Percentiles rank a stretch among this genome's conserved stretches.
Evolutionary conservation across 495 filamentous ascomycete genomes (phyloP).

Genomic region (Evernia prunastri): DNA sequence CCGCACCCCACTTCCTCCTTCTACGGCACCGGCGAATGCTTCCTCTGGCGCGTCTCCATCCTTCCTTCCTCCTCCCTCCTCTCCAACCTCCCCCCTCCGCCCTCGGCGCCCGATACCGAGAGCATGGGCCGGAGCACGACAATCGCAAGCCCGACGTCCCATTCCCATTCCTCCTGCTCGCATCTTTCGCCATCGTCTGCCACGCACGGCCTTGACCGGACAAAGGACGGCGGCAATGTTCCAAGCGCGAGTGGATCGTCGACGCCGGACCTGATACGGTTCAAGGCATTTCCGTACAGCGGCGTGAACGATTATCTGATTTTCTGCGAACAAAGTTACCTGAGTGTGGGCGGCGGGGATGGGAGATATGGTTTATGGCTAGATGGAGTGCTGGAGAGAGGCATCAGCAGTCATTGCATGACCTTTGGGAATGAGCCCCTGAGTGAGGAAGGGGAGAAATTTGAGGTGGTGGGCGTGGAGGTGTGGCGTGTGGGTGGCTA

Average conservation of each 20-base stretch:
- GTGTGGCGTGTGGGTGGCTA: slow-evolving; percentile 66
- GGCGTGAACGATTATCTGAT: slow-evolving; percentile 96
- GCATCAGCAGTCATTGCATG: slow-evolving; percentile 70
- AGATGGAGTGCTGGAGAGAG: slow-evolving; percentile 78
- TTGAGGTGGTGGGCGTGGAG: slow-evolving; percentile 86
- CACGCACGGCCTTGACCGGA: background rate
- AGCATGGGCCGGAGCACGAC: slow-evolving; percentile 72
- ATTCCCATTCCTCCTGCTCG: slow-evolving; percentile 31
- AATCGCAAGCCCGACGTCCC: slow-evolving; percentile 33
- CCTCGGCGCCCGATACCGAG: slow-evolving; percentile 54
- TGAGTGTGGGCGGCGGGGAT: slow-evolving; percentile 83
- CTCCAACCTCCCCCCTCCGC: slow-evolving; percentile 56
- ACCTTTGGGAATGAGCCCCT: slow-evolving; percentile 95
- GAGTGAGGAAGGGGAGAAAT: slow-evolving; percentile 91
- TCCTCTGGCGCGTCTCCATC: slow-evolving; percentile 83
- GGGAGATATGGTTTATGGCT: slow-evolving; percentile 92
- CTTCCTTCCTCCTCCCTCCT: slow-evolving; percentile 47
- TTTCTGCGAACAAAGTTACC: slow-evolving; percentile 77
- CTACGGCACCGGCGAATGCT: slow-evolving; percentile 95
- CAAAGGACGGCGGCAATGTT: background rate
- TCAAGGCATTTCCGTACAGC: slow-evolving; percentile 95
- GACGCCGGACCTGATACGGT: slow-evolving; percentile 59
- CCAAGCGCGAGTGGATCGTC: slow-evolving; percentile 17
- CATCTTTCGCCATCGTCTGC: slow-evolving; percentile 21
- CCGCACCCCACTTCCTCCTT: slow-evolving; percentile 76